phyloP scores from a whole-genome alignment of 2,329 filamentous ascomycete genomes.

The Diaporthe eres region DNA sequence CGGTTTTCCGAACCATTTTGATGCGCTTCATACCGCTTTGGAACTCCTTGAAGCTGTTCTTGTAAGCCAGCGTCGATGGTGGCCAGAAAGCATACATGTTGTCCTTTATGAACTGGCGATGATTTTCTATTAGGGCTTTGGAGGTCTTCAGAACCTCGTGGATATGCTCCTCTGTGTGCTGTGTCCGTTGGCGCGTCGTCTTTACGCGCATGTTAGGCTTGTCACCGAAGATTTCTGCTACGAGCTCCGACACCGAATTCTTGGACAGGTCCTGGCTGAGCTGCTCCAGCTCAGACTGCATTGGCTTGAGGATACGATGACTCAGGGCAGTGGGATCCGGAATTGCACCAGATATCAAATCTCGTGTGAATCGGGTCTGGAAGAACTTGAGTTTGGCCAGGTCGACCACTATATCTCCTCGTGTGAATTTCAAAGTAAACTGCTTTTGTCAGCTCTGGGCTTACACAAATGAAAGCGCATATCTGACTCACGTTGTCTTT shows the following conservation, averaged over 20 bases:
- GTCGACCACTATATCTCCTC: slow-evolving; percentile 88
- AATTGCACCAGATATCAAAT: slow-evolving; percentile 33
- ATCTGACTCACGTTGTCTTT: slow-evolving; percentile 71
- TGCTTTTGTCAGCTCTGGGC: slow-evolving; percentile 54
- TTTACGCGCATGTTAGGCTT: background rate
- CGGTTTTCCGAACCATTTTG: background rate
- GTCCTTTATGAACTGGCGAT: slow-evolving; percentile 35
- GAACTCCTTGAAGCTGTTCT: slow-evolving; percentile 24
- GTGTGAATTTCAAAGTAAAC: slow-evolving; percentile 91
- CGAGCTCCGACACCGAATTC: background rate
- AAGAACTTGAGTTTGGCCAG: slow-evolving; percentile 85
- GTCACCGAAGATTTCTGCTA: background rate
- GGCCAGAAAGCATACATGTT: slow-evolving; percentile 39
- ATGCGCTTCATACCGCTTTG: slow-evolving; percentile 33
- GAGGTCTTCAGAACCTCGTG: slow-evolving; percentile 39
- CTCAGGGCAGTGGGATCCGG: slow-evolving; percentile 22
- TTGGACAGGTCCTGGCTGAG: slow-evolving; percentile 29
- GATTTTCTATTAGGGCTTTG: slow-evolving; percentile 40
- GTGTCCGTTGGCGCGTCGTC: background rate
- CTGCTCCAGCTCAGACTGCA: slow-evolving; percentile 42
- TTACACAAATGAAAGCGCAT: slow-evolving; percentile 41
- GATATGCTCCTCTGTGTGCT: slow-evolving; percentile 36
- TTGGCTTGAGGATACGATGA: slow-evolving; percentile 42
- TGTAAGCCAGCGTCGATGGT: slow-evolving; percentile 22
- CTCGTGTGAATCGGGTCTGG: slow-evolving; percentile 59